A percentile compares a stretch with the other conserved stretches of the same genome.
These are phyloP conservation scores for Coprinopsis strossmayeri DNA, from an alignment of 768 basidiomycete species.

Conservation along the genomic window DNA sequence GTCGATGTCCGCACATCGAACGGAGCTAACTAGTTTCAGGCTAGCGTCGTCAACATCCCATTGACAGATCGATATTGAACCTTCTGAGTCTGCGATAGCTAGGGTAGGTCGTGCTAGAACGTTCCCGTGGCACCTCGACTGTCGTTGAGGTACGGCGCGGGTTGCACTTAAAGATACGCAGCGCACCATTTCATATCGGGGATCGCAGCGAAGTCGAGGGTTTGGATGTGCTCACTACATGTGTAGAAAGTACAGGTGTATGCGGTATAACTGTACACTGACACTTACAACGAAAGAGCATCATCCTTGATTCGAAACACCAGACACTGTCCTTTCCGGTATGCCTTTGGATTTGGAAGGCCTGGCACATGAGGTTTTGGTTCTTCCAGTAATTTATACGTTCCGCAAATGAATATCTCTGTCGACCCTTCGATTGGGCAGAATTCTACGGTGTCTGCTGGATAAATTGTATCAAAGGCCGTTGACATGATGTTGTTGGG, in stretches of 20 bases:
- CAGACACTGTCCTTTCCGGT: conserved; percentile 68
- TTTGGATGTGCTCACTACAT: conserved; percentile 53
- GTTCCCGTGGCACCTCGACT: conserved; percentile 53
- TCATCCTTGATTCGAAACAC: conserved; percentile 45
- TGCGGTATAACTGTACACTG: too few species aligned
- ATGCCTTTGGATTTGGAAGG: conserved; percentile 23
- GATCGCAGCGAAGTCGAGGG: conserved; percentile 72
- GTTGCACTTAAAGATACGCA: background rate
- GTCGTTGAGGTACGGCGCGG: background rate
- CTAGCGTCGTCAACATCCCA: conserved; percentile 33
- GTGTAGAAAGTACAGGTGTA: background rate
- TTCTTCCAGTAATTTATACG: conserved; percentile 69
- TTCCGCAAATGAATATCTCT: conserved; percentile 80
- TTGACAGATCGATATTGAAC: conserved; percentile 59
- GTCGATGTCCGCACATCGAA: conserved; percentile 46
- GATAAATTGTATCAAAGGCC: conserved; percentile 60
- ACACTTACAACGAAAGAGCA: conserved; percentile 29
- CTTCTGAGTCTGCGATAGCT: conserved; percentile 83
- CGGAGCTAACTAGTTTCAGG: conserved; percentile 31
- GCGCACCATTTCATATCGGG: conserved; percentile 91
- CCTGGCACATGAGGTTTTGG: conserved; percentile 13
- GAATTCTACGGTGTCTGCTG: conserved; percentile 90
- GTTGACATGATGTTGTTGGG: background rate
- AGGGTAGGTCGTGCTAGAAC: conserved; percentile 39
- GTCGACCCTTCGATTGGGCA: conserved; percentile 60